Conservation (phyloP, 805 yeast genomes). For the Metschnikowia hibisci region DNA sequence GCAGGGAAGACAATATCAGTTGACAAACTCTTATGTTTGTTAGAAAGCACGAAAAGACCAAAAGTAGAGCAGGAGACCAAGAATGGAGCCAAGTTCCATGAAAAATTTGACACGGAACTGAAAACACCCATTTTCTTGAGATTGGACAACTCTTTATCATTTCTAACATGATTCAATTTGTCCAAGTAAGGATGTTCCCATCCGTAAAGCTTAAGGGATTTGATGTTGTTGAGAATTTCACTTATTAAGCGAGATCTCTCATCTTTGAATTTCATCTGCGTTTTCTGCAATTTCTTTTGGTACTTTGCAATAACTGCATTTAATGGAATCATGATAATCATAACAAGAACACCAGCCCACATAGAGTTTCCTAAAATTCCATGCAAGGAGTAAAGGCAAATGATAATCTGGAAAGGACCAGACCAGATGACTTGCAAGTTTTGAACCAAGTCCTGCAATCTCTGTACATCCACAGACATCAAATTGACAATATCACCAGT, state of each 20-base stretch:
- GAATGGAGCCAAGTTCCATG: constrained; percentile 85
- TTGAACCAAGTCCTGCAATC: constrained; percentile 79
- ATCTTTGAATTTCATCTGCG: constrained; percentile 88
- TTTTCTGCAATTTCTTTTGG: constrained; percentile 71
- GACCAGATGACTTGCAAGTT: constrained; percentile 83
- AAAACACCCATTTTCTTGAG: constrained; percentile 70
- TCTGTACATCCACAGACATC: constrained; percentile 91
- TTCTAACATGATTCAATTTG: constrained; percentile 76
- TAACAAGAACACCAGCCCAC: constrained; percentile 91
- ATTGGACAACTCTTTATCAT: constrained; percentile 77
- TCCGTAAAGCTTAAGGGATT: constrained; percentile 87
- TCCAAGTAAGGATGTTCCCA: constrained; percentile 89
- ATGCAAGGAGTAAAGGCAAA: constrained; percentile 73
- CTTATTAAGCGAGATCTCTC: constrained; percentile 85
- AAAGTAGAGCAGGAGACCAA: constrained; percentile 87
- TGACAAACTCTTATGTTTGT: constrained; percentile 59
- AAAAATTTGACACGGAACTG: constrained; percentile 65
- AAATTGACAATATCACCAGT: constrained; percentile 93
- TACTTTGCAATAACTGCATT: constrained; percentile 65
- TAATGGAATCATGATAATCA: constrained; percentile 74
- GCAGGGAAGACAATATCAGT: constrained; percentile 94
- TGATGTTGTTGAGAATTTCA: constrained; percentile 86
- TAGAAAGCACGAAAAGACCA: constrained; percentile 65
- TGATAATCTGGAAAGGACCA: constrained; percentile 81
- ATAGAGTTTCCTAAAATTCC: constrained; percentile 78